Evolutionary conservation across 331 rosid species (phyloP).

Genomic region (Acacia concinna): DNA sequence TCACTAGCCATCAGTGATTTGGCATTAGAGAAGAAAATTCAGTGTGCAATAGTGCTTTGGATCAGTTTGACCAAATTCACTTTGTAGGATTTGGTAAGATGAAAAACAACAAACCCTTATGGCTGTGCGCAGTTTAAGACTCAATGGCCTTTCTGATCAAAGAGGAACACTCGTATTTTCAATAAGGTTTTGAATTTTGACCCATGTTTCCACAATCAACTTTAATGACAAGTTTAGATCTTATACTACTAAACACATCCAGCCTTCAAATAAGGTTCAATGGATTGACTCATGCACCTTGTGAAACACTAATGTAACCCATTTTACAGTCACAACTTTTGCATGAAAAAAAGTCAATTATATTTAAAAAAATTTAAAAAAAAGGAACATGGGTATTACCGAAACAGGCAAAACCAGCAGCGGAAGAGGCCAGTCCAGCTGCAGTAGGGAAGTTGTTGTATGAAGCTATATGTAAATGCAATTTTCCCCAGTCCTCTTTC

Average conservation of each 20-base stretch:
- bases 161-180: not conserved
- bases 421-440: slow-evolving; percentile 97
- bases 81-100: not conserved
- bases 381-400: slow-evolving; percentile 50
- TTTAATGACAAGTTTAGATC: not conserved
- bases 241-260: not conserved
- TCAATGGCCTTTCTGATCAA: not conserved
- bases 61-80: not conserved
- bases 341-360: slow-evolving; percentile 1
- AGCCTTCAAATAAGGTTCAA: not conserved
- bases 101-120: not conserved
- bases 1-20: not conserved
- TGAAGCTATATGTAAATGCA: slow-evolving; percentile 84
- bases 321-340: slow-evolving; percentile 4
- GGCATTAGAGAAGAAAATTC: not conserved
- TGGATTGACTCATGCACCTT: not conserved
- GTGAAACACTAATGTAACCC: not conserved
- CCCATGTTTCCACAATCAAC: not conserved
- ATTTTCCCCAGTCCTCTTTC: slow-evolving; percentile 76
- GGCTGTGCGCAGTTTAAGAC: not conserved
- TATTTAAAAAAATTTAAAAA: not conserved
- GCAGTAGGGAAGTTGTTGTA: slow-evolving; percentile 97
- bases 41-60: not conserved
- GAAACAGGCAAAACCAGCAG: slow-evolving; percentile 95
- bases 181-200: not conserved